Base-by-base conservation (phyloP, 495 filamentous ascomycete species). In the Tuber melanosporum region DNA sequence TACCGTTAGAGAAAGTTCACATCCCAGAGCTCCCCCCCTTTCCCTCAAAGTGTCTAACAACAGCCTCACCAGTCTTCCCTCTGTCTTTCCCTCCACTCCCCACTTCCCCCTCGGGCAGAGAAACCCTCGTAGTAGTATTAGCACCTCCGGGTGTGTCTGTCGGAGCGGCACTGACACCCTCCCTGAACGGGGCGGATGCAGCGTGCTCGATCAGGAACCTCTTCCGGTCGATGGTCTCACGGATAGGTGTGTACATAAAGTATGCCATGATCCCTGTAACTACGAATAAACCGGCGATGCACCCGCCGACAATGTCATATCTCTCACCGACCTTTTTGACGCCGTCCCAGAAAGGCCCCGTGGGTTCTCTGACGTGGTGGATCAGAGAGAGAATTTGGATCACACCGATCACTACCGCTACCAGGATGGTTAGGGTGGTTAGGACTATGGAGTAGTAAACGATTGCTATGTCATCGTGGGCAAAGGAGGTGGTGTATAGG, bases 381-480 rank as follows among this genome's bases (percentile, higher is more conserved):
- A 94, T 88, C 43, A 98, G 86, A 43, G 88, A 93, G 43, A 98
- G 85, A 1, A 97, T 82, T 84, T 98, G 95, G 70, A 98, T 91
- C 12, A 92, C 85, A 52, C 95, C 94, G 81, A 98, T 96, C 39
- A 93, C 88, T 12, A 92, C 87, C 36, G 95, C 93, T 19, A 98
- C 94, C 17, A 93, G 84, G n/a, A 98, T 91, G 2, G 95, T 97
- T 75, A 97, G 87, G 1, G 88, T 88, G 0, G 93, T 97, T 26
- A 98, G 86, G 3, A 97, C 92, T 81, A 97, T 95, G 20, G 92
- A 95, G 86, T 97, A 98, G 85, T 98, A 98, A 17, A 97, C 84
- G 73, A 97, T 93, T 20, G 94, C 94, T 62, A 98, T 90, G 0
- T 88, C 87, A 81, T 98, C 95, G 70, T 91, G 85, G 3, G 92